Evolutionary conservation across 176 grass and related monocot species (phyloP).

Genomic region (Otatea glauca): DNA sequence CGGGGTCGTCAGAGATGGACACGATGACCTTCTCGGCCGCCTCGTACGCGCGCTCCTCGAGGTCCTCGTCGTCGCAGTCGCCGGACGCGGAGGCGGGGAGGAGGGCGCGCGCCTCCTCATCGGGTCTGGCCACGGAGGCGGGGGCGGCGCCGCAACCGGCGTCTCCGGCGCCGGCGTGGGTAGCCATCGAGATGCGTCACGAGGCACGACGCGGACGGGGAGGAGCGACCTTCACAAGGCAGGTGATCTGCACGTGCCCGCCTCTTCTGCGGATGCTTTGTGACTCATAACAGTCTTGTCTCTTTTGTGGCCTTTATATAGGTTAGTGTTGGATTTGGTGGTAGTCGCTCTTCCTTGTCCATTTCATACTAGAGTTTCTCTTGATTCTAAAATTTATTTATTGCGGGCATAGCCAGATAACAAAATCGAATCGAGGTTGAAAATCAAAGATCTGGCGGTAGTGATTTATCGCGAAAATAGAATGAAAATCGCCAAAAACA

Average conservation of each 20-base stretch:
- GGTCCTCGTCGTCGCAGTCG: conserved; percentile 46
- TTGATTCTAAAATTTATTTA: neutral
- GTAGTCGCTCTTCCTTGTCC: neutral
- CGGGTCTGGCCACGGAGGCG: too few species aligned
- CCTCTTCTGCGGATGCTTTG: neutral
- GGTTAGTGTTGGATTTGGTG: neutral
- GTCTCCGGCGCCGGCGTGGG: conserved; percentile 36
- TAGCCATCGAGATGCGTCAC: conserved; percentile 54
- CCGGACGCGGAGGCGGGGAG: conserved; percentile 36
- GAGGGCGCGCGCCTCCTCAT: conserved; percentile 34
- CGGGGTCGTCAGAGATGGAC: conserved; percentile 43
- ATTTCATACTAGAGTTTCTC: neutral
- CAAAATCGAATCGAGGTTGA: too few species aligned
- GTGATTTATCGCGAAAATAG: too few species aligned
- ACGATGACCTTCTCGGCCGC: conserved; percentile 71
- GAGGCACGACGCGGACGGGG: neutral
- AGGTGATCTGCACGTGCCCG: conserved; percentile 35
- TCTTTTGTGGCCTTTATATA: conserved; percentile 15
- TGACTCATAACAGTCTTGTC: neutral
- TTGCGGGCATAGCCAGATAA: too few species aligned
- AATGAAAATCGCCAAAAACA: too few species aligned
- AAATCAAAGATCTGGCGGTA: too few species aligned
- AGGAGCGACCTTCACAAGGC: conserved; percentile 8
- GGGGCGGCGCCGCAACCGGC: neutral
- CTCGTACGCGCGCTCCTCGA: conserved; percentile 81